Base-by-base conservation (phyloP, 2,329 filamentous ascomycete species). In the Acrocalymma vagum region DNA sequence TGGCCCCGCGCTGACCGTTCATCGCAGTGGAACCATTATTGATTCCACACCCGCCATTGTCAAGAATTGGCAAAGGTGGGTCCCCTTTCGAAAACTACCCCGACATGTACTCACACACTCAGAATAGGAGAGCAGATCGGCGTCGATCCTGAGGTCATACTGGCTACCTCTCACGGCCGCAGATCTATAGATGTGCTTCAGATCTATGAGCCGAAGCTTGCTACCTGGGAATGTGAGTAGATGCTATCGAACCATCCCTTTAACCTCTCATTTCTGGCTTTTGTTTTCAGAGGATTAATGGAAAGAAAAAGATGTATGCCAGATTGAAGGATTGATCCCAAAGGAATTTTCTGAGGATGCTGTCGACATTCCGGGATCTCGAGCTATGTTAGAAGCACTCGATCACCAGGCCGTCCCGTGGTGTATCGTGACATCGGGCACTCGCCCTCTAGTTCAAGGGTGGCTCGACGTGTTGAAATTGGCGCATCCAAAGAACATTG, bases 141-240 rank as follows among this genome's bases (percentile, higher is more conserved):
- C 16, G 86, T 96, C 15, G 83, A 90, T 53, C 88, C 90, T n/a
- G 79, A 86, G 31, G 82, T 87, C 29, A 97, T 99, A 58, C 80
- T 97, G 17, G 81, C 90, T 60, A 95, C 90, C 8, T 96, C 91
- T 5, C 94, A 99, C 71, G 94, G 94, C 48, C 84, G 93, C 45
- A 79, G 94, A 43, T 90, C 85, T 54, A 96, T 97, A 61, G 94
- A 99, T 60, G 84, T 88, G 3, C 78, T 99, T 43, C 82, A 82
- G 66, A 76, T 92, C 18, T 82, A 96, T 43, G 86, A 89, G 48
- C 88, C 90, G 11, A 85, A 88, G 56, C 90, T 90, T 66, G 94
- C 94, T 27, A 96, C 87, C 58, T 93, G 88, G 90, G 90, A 96
- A 52, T 96, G 90, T 95, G 73, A 74, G 88, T n/a, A n/a, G n/a